Percentiles rank a stretch among this genome's conserved stretches.
phyloP scores from a whole-genome alignment of 2,329 filamentous ascomycete genomes.

The Neocucurbitaria cava region DNA sequence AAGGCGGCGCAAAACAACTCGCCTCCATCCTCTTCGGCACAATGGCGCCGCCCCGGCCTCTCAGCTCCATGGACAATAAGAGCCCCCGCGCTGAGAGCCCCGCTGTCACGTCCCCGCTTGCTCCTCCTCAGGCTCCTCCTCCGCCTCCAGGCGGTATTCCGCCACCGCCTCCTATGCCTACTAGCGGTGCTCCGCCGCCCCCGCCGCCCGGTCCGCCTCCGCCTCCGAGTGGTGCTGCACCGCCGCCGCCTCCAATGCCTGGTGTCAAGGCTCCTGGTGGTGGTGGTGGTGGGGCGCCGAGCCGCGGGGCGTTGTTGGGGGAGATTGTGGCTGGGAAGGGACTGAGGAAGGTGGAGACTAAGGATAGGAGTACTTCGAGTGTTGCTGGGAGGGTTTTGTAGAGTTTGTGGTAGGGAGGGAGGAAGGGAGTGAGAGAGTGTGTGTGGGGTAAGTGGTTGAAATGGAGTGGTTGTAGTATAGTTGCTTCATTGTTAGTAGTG shows the following conservation, averaged over 20 bases:
- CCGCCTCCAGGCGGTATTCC: conserved; percentile 54
- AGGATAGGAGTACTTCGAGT: conserved; percentile 78
- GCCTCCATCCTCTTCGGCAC: conserved; percentile 96
- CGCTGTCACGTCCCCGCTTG: conserved; percentile 49
- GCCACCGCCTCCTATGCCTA: conserved; percentile 61
- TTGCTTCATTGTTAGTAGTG: background rate
- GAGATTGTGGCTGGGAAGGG: conserved; percentile 82
- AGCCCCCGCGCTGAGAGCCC: conserved; percentile 53
- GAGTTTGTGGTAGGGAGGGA: background rate
- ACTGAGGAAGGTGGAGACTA: conserved; percentile 87
- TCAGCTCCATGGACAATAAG: conserved; percentile 82
- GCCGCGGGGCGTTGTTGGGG: conserved; percentile 70
- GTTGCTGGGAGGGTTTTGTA: conserved; percentile 75
- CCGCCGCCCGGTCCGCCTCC: conserved; percentile 62
- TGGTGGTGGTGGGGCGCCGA: conserved; percentile 35
- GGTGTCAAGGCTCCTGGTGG: conserved; percentile 38
- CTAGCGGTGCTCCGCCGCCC: conserved; percentile 50
- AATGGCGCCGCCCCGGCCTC: conserved; percentile 89
- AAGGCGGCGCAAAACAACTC: conserved; percentile 86
- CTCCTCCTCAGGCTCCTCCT: too few species aligned
- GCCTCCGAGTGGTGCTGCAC: conserved; percentile 40
- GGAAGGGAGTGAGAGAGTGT: background rate
- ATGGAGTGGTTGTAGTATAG: background rate
- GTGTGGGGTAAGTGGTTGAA: background rate
- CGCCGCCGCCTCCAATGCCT: conserved; percentile 55